Evolutionary conservation across 192 early-diverging fungal genomes (phyloP).

Genomic region (Dimargaris verticillata): DNA sequence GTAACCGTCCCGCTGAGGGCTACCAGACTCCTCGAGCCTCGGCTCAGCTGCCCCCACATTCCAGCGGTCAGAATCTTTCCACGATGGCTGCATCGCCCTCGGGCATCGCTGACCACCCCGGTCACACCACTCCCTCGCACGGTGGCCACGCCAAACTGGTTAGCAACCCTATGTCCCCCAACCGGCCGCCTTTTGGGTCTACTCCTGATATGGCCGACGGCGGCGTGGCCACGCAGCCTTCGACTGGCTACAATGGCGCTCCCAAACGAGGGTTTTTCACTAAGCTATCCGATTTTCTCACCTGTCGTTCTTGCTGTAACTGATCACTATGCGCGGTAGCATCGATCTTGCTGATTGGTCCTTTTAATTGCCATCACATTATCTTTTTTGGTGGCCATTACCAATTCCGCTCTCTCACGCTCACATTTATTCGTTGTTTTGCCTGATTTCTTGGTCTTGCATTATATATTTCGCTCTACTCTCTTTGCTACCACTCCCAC

Average conservation of each 20-base stretch:
- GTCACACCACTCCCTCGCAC: neutral
- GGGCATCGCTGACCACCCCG: neutral
- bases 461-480: neutral
- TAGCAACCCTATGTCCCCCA: too few species aligned
- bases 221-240: neutral
- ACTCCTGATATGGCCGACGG: neutral
- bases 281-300: neutral
- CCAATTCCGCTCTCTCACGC: neutral
- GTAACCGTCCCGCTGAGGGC: neutral
- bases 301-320: slow-evolving; percentile 20
- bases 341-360: neutral
- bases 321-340: slow-evolving; percentile 25
- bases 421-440: slow-evolving; percentile 11
- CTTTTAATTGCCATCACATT: neutral
- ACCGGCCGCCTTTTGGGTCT: too few species aligned
- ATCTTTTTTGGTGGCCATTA: neutral
- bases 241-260: neutral
- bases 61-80: neutral
- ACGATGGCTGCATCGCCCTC: neutral
- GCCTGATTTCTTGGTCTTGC: neutral
- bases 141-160: neutral
- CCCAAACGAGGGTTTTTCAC: slow-evolving; percentile 2
- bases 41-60: neutral
- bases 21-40: slow-evolving; percentile 9
- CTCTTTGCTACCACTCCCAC: slow-evolving; percentile 2